These are phyloP conservation scores for Bipolaris victoriae DNA, from an alignment of 2,329 filamentous ascomycete genomes.

Conservation along the genomic window DNA sequence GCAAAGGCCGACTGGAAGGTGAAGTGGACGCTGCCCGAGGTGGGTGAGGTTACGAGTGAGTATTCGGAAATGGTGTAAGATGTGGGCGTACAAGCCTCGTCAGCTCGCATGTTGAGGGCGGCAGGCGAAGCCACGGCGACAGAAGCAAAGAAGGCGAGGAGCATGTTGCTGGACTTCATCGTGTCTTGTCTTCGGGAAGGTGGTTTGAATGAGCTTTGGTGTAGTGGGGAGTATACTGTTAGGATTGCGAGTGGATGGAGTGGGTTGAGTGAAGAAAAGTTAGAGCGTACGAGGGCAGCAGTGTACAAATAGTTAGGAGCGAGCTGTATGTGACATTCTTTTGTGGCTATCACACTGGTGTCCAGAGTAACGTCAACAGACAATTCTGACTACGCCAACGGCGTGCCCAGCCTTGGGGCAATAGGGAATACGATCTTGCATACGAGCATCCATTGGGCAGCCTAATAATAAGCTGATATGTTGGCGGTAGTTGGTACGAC, in stretches of 20 bases:
- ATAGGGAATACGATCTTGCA: constrained; percentile 6
- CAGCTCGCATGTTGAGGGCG: constrained; percentile 12
- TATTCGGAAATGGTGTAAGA: constrained; percentile 37
- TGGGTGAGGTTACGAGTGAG: constrained; percentile 21
- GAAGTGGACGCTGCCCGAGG: constrained; percentile 30
- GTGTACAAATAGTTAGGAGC: background rate
- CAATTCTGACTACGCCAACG: background rate
- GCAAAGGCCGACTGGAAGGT: constrained; percentile 32
- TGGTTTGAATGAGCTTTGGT: background rate
- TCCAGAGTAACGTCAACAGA: background rate
- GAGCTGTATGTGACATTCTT: background rate
- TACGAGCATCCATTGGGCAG: constrained; percentile 16
- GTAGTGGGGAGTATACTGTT: no score
- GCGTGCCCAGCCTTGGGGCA: constrained; percentile 4
- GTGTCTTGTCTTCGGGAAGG: background rate
- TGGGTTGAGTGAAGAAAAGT: background rate
- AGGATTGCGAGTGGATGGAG: background rate
- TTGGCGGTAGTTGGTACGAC: constrained; percentile 10
- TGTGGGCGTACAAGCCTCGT: constrained; percentile 28
- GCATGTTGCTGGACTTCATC: constrained; percentile 16
- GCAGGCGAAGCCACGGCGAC: constrained; percentile 26
- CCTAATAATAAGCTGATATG: constrained; percentile 21
- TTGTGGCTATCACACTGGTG: background rate
- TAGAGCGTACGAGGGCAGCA: background rate
- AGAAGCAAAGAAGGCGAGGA: constrained; percentile 28